These are phyloP conservation scores for Fusarium globosum DNA, from an alignment of 2,329 filamentous ascomycete species.

Conservation along the genomic window DNA sequence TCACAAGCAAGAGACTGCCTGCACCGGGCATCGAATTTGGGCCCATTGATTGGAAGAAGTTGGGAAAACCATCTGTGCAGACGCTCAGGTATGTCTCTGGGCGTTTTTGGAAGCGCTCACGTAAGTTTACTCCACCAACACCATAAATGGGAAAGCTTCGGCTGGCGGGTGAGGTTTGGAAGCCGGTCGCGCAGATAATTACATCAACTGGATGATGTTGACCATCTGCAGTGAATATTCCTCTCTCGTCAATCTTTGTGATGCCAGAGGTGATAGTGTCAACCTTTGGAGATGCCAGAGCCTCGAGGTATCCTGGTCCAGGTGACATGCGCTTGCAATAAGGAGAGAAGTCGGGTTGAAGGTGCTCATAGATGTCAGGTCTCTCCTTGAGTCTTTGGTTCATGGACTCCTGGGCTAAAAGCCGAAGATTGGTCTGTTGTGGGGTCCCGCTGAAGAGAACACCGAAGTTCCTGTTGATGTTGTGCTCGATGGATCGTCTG, in stretches of 20 bases:
- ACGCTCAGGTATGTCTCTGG: slow-evolving; percentile 22
- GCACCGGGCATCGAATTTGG: slow-evolving; percentile 15
- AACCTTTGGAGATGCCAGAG: slow-evolving; percentile 10
- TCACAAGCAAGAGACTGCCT: not conserved
- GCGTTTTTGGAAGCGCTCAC: slow-evolving; percentile 14
- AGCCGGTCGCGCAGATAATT: slow-evolving; percentile 8
- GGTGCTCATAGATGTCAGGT: slow-evolving; percentile 9
- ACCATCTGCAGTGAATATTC: not conserved
- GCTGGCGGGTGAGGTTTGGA: slow-evolving; percentile 10
- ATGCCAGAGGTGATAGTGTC: slow-evolving; percentile 5
- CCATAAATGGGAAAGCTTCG: slow-evolving; percentile 22
- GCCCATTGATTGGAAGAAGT: slow-evolving; percentile 16
- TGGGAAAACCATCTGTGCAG: slow-evolving; percentile 18
- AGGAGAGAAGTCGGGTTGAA: slow-evolving; percentile 6
- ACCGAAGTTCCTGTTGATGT: slow-evolving; percentile 17
- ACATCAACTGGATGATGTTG: not conserved
- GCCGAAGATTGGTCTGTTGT: not conserved
- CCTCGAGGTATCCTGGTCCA: slow-evolving; percentile 10
- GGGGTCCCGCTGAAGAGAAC: not conserved
- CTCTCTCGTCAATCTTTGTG: not conserved
- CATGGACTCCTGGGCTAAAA: slow-evolving; percentile 2
- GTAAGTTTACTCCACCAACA: not conserved
- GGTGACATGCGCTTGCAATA: slow-evolving; percentile 21
- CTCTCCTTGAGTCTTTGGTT: not conserved
- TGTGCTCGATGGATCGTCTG: slow-evolving; percentile 7